A percentile compares a stretch with the other conserved stretches of the same genome.
Conservation (phyloP, 2,329 filamentous ascomycete species). For the Pseudocercospora musae region DNA sequence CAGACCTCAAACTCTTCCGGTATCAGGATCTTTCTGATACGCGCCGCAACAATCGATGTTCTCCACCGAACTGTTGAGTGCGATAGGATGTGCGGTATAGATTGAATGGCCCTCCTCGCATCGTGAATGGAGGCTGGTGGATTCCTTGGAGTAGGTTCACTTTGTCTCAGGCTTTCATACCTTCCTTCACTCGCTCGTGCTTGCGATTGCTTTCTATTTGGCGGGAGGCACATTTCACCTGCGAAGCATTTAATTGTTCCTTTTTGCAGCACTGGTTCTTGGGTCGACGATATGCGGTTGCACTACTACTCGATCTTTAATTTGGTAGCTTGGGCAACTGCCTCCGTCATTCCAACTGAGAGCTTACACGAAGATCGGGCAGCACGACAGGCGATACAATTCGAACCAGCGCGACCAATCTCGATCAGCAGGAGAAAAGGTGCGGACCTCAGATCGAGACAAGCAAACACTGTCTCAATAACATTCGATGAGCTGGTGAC, state of each 20-base stretch:
- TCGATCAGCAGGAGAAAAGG: conserved; percentile 2
- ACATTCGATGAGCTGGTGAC: conserved; percentile 59
- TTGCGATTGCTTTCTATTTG: too few species aligned
- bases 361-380: conserved; percentile 5
- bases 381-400: conserved; percentile 6
- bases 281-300: conserved; percentile 14
- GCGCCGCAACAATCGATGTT: conserved; percentile 5
- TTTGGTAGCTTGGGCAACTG: conserved; percentile 15
- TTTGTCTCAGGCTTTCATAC: conserved; percentile 4
- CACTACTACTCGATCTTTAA: conserved; percentile 14
- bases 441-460: conserved; percentile 1
- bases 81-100: conserved; percentile 6
- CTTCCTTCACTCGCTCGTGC: conserved; percentile 6
- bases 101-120: conserved; percentile 3
- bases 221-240: neutral
- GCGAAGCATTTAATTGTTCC: neutral
- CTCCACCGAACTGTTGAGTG: neutral
- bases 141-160: neutral
- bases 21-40: conserved; percentile 11
- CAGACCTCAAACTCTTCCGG: neutral
- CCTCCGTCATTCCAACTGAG: conserved; percentile 16
- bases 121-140: conserved; percentile 7
- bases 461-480: conserved; percentile 49
- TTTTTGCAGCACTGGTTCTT: neutral
- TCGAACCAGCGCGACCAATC: conserved; percentile 8